These are phyloP conservation scores for Fusarium sp. DNA, from an alignment of 2,329 filamentous ascomycete genomes.

Conservation along the genomic window DNA sequence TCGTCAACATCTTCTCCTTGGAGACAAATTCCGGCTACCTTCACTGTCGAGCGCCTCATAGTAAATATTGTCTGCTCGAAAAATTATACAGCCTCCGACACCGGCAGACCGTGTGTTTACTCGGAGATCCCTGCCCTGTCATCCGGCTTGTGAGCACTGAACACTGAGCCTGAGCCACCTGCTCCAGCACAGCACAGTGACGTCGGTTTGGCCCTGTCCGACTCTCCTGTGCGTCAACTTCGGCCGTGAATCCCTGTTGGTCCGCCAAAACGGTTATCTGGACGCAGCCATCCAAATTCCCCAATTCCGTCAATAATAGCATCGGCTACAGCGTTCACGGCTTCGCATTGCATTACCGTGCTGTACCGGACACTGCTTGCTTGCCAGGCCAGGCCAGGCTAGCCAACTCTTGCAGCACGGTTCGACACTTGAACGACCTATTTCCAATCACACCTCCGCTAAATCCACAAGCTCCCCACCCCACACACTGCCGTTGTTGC, in stretches of 20 bases:
- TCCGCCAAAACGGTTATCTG: slow-evolving; percentile 6
- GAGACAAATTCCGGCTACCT: neutral
- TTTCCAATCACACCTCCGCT: slow-evolving; percentile 40
- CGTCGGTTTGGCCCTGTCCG: slow-evolving; percentile 23
- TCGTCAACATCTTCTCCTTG: neutral
- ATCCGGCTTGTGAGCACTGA: slow-evolving; percentile 19
- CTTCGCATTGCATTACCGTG: neutral
- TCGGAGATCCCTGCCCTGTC: slow-evolving; percentile 25
- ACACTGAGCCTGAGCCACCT: slow-evolving; percentile 19
- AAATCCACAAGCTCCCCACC: slow-evolving; percentile 29
- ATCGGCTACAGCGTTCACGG: slow-evolving; percentile 17
- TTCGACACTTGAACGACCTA: slow-evolving; percentile 28
- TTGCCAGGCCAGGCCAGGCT: neutral
- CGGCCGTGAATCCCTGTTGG: slow-evolving; percentile 20
- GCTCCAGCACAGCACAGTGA: slow-evolving; percentile 18
- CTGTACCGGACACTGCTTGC: neutral
- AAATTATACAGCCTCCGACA: neutral
- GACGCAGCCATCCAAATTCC: slow-evolving; percentile 5
- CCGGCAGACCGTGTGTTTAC: slow-evolving; percentile 24
- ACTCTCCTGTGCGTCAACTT: slow-evolving; percentile 25
- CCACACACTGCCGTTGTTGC: slow-evolving; percentile 22
- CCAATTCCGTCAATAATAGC: slow-evolving; percentile 7
- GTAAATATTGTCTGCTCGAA: neutral
- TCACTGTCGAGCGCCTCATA: neutral
- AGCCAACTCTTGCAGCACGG: slow-evolving; percentile 3